phyloP scores from a whole-genome alignment of 2,329 filamentous ascomycete genomes.

The Bipolaris oryzae region DNA sequence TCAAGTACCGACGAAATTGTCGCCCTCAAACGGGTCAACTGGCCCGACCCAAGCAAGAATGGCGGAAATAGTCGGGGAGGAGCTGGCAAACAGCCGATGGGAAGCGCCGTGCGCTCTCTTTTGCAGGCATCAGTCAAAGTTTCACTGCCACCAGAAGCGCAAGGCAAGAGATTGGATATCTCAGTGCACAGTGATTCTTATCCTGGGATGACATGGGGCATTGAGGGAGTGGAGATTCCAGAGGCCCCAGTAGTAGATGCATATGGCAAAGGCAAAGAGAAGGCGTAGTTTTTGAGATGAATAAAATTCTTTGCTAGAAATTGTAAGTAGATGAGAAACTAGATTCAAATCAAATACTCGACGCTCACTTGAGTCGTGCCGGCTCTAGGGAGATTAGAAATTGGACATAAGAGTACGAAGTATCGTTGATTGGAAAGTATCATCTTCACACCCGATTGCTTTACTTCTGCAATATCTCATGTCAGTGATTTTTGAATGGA shows the following conservation, averaged over 20 bases:
- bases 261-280: slow-evolving; percentile 36
- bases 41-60: slow-evolving; percentile 56
- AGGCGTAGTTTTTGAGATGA: background rate
- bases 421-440: no score
- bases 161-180: slow-evolving; percentile 71
- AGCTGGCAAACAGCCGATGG: slow-evolving; percentile 15
- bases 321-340: background rate
- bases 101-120: slow-evolving; percentile 36
- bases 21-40: slow-evolving; percentile 84
- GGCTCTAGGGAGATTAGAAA: no score
- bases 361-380: no score
- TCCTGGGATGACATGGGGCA: slow-evolving; percentile 71
- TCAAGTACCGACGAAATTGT: slow-evolving; percentile 74
- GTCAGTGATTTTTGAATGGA: no score
- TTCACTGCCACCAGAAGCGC: slow-evolving; percentile 62
- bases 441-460: no score
- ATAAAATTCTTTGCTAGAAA: background rate
- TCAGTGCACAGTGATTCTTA: slow-evolving; percentile 86
- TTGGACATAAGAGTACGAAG: no score
- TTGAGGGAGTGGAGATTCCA: slow-evolving; percentile 60
- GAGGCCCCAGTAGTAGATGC: slow-evolving; percentile 42
- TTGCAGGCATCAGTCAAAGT: slow-evolving; percentile 64
- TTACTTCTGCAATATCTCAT: no score
- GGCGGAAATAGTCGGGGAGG: slow-evolving; percentile 11
- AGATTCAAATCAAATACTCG: no score